Evolutionary conservation across 148 eudicot species (phyloP).

Genomic region (Fallopia convolvulus): DNA sequence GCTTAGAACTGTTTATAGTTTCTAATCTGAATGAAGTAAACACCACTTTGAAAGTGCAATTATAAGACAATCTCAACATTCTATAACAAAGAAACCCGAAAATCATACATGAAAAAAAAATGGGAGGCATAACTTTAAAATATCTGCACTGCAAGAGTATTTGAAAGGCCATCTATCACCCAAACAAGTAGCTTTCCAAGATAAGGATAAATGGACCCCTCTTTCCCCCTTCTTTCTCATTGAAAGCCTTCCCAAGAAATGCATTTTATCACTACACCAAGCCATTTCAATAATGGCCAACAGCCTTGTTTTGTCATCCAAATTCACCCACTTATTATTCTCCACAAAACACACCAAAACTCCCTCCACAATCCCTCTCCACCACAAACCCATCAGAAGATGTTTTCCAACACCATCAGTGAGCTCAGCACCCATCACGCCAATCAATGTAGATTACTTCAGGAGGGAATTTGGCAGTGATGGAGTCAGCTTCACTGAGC

Average conservation of each 20-base stretch:
- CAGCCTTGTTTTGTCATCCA: slow-evolving; percentile 37
- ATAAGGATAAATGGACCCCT: slow-evolving; percentile 7
- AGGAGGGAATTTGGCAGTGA: slow-evolving; percentile 50
- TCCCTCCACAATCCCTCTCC: neutral
- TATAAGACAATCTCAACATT: neutral
- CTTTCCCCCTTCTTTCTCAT: neutral
- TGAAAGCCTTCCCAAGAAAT: neutral
- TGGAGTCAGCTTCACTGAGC: slow-evolving; percentile 51
- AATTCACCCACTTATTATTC: slow-evolving; percentile 21
- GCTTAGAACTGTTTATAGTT: neutral
- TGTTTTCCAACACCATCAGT: slow-evolving; percentile 24
- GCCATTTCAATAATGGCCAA: slow-evolving; percentile 26
- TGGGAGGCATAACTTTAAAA: neutral
- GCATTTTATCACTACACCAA: neutral
- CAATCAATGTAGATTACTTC: slow-evolving; percentile 41
- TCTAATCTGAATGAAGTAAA: neutral
- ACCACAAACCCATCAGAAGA: slow-evolving; percentile 22
- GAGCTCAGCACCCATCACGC: slow-evolving; percentile 25
- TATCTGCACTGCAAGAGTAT: neutral
- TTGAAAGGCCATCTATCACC: neutral
- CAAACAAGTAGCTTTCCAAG: neutral
- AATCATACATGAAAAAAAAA: neutral
- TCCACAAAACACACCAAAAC: slow-evolving; percentile 18
- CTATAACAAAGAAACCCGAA: neutral
- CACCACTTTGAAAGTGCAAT: neutral